Conservation (phyloP, 495 filamentous ascomycete genomes). For the Penicillium bialowiezense region DNA sequence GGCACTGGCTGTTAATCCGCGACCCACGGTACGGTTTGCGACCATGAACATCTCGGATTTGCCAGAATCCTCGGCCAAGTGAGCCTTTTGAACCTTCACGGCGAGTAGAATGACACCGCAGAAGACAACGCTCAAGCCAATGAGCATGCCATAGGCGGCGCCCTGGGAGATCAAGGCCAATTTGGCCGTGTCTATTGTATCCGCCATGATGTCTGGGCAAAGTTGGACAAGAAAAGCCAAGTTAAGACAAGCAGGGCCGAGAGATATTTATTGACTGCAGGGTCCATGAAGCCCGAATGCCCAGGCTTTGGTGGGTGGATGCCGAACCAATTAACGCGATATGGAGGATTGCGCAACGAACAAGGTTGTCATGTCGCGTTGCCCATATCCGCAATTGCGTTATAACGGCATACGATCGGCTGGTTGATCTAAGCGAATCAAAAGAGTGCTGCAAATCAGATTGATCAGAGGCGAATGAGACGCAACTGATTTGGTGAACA, state of each 20-base stretch:
- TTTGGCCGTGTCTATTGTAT: slow-evolving; percentile 42
- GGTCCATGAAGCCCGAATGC: not conserved
- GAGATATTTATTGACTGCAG: slow-evolving; percentile 5
- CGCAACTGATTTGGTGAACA: not conserved
- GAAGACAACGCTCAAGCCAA: slow-evolving; percentile 41
- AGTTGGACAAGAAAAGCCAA: slow-evolving; percentile 1
- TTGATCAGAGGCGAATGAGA: not conserved
- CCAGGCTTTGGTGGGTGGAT: not conserved
- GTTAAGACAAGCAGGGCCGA: not conserved
- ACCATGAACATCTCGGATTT: slow-evolving; percentile 55
- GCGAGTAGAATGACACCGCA: slow-evolving; percentile 41
- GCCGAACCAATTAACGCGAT: slow-evolving; percentile 9
- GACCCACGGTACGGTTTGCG: slow-evolving; percentile 46
- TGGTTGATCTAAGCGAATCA: not conserved
- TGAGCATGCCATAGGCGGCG: slow-evolving; percentile 43
- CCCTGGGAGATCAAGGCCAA: slow-evolving; percentile 35
- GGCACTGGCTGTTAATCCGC: slow-evolving; percentile 47
- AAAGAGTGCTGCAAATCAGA: not conserved
- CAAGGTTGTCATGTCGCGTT: slow-evolving; percentile 16
- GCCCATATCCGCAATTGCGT: slow-evolving; percentile 26
- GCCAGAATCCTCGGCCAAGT: slow-evolving; percentile 44
- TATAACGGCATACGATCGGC: slow-evolving; percentile 14
- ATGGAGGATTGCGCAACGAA: not conserved
- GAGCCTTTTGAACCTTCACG: slow-evolving; percentile 39
- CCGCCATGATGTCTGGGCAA: slow-evolving; percentile 42